Conservation (phyloP, 805 yeast genomes). For the Torulaspora franciscae region DNA sequence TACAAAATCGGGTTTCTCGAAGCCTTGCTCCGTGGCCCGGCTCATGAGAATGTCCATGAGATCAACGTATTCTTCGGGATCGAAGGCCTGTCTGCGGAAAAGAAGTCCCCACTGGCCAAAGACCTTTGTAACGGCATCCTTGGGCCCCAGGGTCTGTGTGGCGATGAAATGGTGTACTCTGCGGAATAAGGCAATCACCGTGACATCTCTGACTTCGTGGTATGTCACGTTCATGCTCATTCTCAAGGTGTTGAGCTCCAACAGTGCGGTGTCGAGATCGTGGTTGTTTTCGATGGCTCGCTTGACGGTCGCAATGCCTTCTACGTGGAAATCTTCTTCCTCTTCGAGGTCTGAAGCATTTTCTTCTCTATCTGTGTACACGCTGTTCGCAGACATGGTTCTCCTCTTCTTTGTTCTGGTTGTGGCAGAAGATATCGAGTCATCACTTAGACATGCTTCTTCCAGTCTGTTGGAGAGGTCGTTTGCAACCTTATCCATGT, state of each 20-base stretch:
- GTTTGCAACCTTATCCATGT: conserved; percentile 28
- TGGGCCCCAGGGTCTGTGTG: conserved; percentile 70
- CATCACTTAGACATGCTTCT: conserved; percentile 51
- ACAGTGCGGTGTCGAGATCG: conserved; percentile 84
- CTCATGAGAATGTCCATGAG: conserved; percentile 47
- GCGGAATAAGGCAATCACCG: conserved; percentile 63
- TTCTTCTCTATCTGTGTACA: conserved; percentile 44
- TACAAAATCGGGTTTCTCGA: conserved; percentile 36
- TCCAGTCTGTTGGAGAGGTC: conserved; percentile 44
- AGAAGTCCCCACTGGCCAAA: conserved; percentile 78
- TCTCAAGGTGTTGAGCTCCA: conserved; percentile 89
- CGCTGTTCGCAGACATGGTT: conserved; percentile 39
- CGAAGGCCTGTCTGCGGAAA: conserved; percentile 81
- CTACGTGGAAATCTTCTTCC: conserved; percentile 71
- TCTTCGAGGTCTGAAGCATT: conserved; percentile 42
- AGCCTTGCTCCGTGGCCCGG: conserved; percentile 21
- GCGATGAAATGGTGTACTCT: conserved; percentile 69
- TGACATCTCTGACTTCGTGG: conserved; percentile 84
- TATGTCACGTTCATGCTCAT: conserved; percentile 97
- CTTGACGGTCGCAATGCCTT: conserved; percentile 90
- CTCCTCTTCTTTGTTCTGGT: conserved; percentile 44
- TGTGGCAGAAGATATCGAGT: conserved; percentile 50
- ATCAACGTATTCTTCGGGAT: conserved; percentile 70
- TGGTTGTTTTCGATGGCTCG: conserved; percentile 91
- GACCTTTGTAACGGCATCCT: conserved; percentile 71